Evolutionary conservation across 768 basidiomycete genomes (phyloP).

Genomic region (Galerina sulciceps): DNA sequence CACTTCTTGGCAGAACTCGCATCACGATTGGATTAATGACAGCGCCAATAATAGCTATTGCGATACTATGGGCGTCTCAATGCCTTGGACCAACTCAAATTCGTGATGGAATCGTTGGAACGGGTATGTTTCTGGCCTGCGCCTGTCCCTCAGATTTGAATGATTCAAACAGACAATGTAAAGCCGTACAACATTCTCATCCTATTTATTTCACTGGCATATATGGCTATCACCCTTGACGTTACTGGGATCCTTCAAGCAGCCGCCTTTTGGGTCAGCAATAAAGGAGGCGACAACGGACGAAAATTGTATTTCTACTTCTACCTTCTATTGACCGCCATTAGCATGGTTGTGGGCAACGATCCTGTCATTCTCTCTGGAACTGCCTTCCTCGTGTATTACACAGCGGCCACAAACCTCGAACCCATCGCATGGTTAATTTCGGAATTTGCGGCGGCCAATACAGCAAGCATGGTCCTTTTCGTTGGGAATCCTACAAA

Average conservation of each 20-base stretch:
- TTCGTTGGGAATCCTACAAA: conserved; percentile 96
- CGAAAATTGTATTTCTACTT: conserved; percentile 77
- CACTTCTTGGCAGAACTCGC: conserved; percentile 31
- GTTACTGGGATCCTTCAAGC: conserved; percentile 85
- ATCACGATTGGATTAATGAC: conserved; percentile 54
- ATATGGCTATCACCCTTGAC: conserved; percentile 92
- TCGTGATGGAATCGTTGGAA: conserved; percentile 73
- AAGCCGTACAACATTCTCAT: conserved; percentile 94
- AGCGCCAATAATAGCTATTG: conserved; percentile 57
- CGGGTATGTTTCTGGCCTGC: conserved; percentile 18
- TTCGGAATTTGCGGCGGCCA: conserved; percentile 78
- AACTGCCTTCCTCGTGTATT: conserved; percentile 89
- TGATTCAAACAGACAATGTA: conserved; percentile 56
- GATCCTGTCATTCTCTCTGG: conserved; percentile 94
- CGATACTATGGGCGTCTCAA: conserved; percentile 60
- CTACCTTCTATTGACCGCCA: conserved; percentile 78
- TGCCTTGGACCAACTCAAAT: conserved; percentile 59
- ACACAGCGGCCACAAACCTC: conserved; percentile 68
- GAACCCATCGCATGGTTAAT: conserved; percentile 71
- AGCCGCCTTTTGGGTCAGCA: conserved; percentile 88
- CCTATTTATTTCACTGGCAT: conserved; percentile 89
- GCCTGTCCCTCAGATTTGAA: not conserved
- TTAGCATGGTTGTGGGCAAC: conserved; percentile 86
- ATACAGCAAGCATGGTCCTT: conserved; percentile 73
- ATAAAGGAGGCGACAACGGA: conserved; percentile 76